A percentile compares a stretch with the other conserved stretches of the same genome.
These are phyloP conservation scores for Protomyces inundatus DNA, from an alignment of 1,139 yeast genomes.

Conservation along the genomic window DNA sequence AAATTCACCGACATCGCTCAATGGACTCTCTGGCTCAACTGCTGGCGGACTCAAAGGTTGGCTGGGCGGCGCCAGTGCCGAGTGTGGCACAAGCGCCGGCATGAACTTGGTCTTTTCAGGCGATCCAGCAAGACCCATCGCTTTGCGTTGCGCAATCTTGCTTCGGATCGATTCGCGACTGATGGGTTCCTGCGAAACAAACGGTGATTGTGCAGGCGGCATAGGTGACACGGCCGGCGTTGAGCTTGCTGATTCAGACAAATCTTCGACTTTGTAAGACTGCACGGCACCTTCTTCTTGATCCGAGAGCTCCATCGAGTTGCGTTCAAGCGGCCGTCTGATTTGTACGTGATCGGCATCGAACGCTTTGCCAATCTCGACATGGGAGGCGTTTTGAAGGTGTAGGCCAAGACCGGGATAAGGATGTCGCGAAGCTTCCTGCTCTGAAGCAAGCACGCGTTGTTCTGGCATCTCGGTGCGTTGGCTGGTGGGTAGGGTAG, in stretches of 20 bases:
- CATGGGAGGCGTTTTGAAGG: not conserved
- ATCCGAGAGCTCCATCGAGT: not conserved
- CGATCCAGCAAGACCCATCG: not conserved
- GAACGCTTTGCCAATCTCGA: not conserved
- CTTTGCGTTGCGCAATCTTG: constrained; percentile 15
- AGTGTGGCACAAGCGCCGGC: constrained; percentile 5
- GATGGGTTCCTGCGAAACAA: constrained; percentile 16
- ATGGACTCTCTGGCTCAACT: not conserved
- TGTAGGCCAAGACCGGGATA: constrained; percentile 19
- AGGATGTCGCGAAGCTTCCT: constrained; percentile 5
- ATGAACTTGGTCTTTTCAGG: not conserved
- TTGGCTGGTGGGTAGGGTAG: not conserved
- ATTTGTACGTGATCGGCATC: constrained; percentile 15
- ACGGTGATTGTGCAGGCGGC: not conserved
- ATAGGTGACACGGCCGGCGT: not conserved
- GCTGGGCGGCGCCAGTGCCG: constrained; percentile 4
- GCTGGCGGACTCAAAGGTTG: not conserved
- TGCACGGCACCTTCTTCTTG: not conserved
- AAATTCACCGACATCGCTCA: not conserved
- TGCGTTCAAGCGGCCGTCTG: not conserved
- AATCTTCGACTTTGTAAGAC: not conserved
- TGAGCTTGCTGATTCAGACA: not conserved
- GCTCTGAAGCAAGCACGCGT: constrained; percentile 6
- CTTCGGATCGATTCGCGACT: constrained; percentile 12
- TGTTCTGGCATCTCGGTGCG: constrained; percentile 4